Conservation (phyloP, 345 rosid species). For the Carallia pectinifolia region DNA sequence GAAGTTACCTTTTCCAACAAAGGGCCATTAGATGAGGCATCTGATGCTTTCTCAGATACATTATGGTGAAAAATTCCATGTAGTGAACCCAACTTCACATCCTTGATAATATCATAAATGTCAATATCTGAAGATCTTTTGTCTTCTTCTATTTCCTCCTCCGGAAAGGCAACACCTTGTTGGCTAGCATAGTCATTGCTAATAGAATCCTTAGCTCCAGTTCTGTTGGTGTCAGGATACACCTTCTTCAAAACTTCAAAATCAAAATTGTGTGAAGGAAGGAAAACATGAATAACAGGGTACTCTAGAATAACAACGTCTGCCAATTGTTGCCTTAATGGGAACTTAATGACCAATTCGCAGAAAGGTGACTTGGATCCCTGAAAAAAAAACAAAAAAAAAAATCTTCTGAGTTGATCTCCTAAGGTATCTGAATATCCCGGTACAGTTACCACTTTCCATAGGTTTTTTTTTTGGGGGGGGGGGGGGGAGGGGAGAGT, state of each 20-base stretch:
- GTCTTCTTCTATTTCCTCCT: slow-evolving; percentile 68
- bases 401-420: not conserved
- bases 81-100: slow-evolving; percentile 22
- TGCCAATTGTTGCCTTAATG: slow-evolving; percentile 63
- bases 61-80: slow-evolving; percentile 18
- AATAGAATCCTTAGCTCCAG: slow-evolving; percentile 27
- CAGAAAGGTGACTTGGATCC: slow-evolving; percentile 63
- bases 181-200: slow-evolving; percentile 28
- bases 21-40: slow-evolving; percentile 16
- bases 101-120: slow-evolving; percentile 44
- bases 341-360: slow-evolving; percentile 56
- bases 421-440: too few species aligned
- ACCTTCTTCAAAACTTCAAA: slow-evolving; percentile 58
- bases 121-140: slow-evolving; percentile 37
- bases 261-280: slow-evolving; percentile 56
- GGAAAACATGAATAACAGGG: slow-evolving; percentile 84
- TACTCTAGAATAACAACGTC: slow-evolving; percentile 60
- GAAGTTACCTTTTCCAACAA: slow-evolving; percentile 12
- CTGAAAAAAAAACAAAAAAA: slow-evolving; percentile 34
- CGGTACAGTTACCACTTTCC: too few species aligned
- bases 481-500: too few species aligned
- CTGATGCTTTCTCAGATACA: slow-evolving; percentile 16
- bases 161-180: slow-evolving; percentile 52
- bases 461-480: too few species aligned
- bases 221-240: slow-evolving; percentile 11